A percentile compares a stretch with the other conserved stretches of the same genome.
Evolutionary conservation across 108 stramenopile genomes (phyloP).

Genomic region (Thalassiosira profunda): DNA sequence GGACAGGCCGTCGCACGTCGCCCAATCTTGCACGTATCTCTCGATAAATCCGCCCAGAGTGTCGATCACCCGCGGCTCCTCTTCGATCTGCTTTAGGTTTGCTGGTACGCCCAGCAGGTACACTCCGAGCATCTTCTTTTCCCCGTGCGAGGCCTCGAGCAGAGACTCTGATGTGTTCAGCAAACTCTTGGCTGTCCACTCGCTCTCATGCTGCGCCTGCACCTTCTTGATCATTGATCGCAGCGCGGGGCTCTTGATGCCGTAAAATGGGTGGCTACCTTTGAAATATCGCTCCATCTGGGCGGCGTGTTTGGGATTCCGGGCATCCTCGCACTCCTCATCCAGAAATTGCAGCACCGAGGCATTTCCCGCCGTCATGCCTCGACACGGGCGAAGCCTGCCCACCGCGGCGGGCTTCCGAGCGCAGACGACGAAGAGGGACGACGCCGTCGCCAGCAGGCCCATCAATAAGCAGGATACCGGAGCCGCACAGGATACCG

Average conservation of each 20-base stretch:
- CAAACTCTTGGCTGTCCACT: background rate
- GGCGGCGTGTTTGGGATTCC: background rate
- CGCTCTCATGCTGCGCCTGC: background rate
- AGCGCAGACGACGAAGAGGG: too few species aligned
- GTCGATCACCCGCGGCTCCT: background rate
- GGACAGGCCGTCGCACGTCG: slow-evolving; percentile 1
- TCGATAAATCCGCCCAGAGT: background rate
- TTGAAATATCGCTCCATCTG: slow-evolving; percentile 11
- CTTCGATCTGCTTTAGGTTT: slow-evolving; percentile 1
- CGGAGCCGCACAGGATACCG: too few species aligned
- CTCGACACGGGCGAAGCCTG: too few species aligned
- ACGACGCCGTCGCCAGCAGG: too few species aligned
- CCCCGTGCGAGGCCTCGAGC: too few species aligned
- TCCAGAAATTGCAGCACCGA: too few species aligned
- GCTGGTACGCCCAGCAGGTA: slow-evolving; percentile 3
- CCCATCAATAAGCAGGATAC: too few species aligned
- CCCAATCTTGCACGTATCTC: slow-evolving; percentile 5
- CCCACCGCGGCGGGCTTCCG: too few species aligned
- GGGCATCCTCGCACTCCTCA: too few species aligned
- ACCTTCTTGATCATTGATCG: background rate
- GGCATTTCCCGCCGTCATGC: too few species aligned
- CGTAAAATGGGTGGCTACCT: slow-evolving; percentile 7
- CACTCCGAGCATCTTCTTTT: slow-evolving; percentile 13
- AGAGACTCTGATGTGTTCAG: background rate
- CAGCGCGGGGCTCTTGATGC: slow-evolving; percentile 4